Percentiles rank a stretch among this genome's conserved stretches.
Evolutionary conservation across 306 rosid genomes (phyloP).

Genomic region (Cercis canadensis): DNA sequence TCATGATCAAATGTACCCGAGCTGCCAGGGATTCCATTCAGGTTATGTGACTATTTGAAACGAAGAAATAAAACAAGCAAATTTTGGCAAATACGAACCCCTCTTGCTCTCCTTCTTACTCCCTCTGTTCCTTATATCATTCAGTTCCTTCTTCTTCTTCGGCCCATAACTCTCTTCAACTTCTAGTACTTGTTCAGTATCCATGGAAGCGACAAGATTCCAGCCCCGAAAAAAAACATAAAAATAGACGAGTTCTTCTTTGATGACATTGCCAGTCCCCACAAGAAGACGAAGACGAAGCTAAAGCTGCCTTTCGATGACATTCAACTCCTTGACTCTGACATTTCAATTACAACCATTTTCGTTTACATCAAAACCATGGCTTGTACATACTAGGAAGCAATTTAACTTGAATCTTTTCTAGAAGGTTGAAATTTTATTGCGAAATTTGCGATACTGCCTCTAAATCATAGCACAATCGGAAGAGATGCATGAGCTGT

Average conservation of each 20-base stretch:
- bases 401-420: neutral
- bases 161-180: conserved; percentile 29
- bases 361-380: no score
- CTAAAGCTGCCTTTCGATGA: conserved; percentile 13
- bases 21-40: no score
- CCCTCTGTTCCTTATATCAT: conserved; percentile 3
- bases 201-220: conserved; percentile 44
- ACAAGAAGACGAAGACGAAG: neutral
- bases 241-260: neutral
- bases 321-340: conserved; percentile 32
- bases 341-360: no score
- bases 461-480: no score
- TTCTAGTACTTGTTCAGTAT: conserved; percentile 31
- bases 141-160: conserved; percentile 6
- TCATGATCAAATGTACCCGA: no score
- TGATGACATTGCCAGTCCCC: neutral
- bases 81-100: conserved; percentile 43
- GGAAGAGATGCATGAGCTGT: no score
- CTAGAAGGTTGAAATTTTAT: neutral
- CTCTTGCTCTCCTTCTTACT: conserved; percentile 28
- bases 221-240: no score
- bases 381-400: no score
- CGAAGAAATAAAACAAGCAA: conserved; percentile 71
- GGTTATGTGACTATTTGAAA: no score
- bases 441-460: no score